These are phyloP conservation scores for Irpex sp. DNA, from an alignment of 1,284 basidiomycete genomes.

Conservation along the genomic window DNA sequence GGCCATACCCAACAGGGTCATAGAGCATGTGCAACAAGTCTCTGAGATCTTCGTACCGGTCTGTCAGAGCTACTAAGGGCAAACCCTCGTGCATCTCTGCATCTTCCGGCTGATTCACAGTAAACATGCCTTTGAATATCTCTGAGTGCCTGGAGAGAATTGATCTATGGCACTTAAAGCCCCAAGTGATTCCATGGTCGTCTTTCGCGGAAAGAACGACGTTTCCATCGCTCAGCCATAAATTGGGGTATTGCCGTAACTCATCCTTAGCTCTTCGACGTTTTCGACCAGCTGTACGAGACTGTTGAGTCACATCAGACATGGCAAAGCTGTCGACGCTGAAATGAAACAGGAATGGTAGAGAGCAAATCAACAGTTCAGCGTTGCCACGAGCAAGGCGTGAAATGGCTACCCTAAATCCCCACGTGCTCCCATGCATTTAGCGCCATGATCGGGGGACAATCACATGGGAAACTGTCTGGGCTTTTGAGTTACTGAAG, in stretches of 20 bases:
- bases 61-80: not conserved
- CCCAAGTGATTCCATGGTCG: not conserved
- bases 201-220: slow-evolving; percentile 8
- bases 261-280: not conserved
- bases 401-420: too few relatives aligned
- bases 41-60: not conserved
- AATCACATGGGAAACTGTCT: not conserved
- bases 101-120: not conserved
- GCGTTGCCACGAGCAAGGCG: too few relatives aligned
- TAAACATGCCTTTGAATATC: slow-evolving; percentile 5
- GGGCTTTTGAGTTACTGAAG: not conserved
- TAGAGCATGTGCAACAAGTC: not conserved
- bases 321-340: not conserved
- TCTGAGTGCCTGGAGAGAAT: not conserved
- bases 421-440: not conserved
- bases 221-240: slow-evolving; percentile 15
- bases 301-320: not conserved
- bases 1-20: not conserved
- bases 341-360: too few relatives aligned
- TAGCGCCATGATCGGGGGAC: not conserved
- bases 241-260: not conserved
- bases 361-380: too few relatives aligned
- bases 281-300: not conserved
- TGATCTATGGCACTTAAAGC: slow-evolving; percentile 11
- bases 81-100: not conserved